phyloP scores from a whole-genome alignment of 2,329 filamentous ascomycete genomes.

The Blastomyces percursus region DNA sequence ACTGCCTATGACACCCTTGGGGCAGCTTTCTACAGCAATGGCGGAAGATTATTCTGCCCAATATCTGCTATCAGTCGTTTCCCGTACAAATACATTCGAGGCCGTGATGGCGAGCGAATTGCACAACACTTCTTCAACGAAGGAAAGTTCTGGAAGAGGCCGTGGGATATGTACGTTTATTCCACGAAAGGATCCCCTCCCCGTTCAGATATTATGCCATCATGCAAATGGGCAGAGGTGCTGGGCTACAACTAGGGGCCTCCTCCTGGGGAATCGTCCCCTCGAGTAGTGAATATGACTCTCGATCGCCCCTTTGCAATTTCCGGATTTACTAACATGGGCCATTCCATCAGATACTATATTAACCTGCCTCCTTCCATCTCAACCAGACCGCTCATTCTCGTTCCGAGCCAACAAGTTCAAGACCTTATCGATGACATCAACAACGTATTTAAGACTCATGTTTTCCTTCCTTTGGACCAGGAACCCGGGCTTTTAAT shows the following conservation, averaged over 20 bases:
- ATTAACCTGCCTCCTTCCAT: slow-evolving; percentile 43
- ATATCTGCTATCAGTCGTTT: slow-evolving; percentile 30
- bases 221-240: neutral
- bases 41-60: slow-evolving; percentile 24
- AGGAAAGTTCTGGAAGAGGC: slow-evolving; percentile 41
- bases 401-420: slow-evolving; percentile 59
- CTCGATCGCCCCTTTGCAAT: neutral
- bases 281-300: neutral
- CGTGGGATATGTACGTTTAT: slow-evolving; percentile 65
- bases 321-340: slow-evolving; percentile 10
- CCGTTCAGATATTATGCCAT: neutral
- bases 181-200: neutral
- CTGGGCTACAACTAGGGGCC: too few relatives aligned
- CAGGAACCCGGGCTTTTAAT: slow-evolving; percentile 48
- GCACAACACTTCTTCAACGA: slow-evolving; percentile 31
- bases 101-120: slow-evolving; percentile 24
- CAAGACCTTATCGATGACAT: slow-evolving; percentile 53
- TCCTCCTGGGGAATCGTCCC: neutral
- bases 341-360: slow-evolving; percentile 48
- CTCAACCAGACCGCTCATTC: slow-evolving; percentile 46
- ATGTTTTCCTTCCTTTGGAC: slow-evolving; percentile 48
- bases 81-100: slow-evolving; percentile 33
- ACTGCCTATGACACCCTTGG: slow-evolving; percentile 11
- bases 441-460: slow-evolving; percentile 43
- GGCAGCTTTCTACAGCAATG: slow-evolving; percentile 10